These are phyloP conservation scores for Debaryomycetaceae sp. DNA, from an alignment of 1,139 yeast species.

Conservation along the genomic window DNA sequence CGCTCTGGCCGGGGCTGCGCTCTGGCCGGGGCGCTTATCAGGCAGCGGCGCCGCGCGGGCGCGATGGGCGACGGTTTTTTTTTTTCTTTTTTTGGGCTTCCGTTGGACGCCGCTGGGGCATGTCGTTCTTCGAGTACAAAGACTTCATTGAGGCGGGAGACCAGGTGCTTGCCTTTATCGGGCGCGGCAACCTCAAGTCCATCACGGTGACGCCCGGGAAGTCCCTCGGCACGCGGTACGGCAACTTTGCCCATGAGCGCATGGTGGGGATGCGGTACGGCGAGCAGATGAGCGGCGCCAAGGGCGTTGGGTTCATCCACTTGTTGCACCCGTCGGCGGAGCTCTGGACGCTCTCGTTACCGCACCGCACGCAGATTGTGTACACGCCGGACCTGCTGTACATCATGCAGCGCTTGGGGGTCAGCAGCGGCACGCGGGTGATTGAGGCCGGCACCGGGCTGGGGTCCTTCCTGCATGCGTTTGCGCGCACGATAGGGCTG, in stretches of 20 bases:
- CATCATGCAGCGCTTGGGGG: conserved; percentile 74
- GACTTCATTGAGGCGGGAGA: conserved; percentile 75
- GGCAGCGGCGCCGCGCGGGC: too few relatives aligned
- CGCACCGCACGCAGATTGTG: conserved; percentile 97
- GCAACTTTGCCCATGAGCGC: conserved; percentile 73
- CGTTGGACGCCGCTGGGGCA: conserved; percentile 10
- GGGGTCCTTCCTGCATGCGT: conserved; percentile 91
- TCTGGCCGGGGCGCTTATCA: too few relatives aligned
- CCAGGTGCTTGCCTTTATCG: conserved; percentile 78
- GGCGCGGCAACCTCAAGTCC: conserved; percentile 77
- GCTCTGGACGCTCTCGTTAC: conserved; percentile 89
- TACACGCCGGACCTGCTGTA: conserved; percentile 94
- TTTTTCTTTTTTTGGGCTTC: too few relatives aligned
- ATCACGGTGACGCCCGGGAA: conserved; percentile 57
- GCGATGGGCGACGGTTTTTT: too few relatives aligned
- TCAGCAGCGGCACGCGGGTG: conserved; percentile 70
- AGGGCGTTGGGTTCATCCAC: conserved; percentile 84
- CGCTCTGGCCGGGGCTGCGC: too few relatives aligned
- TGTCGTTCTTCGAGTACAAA: conserved; percentile 50
- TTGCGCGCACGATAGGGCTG: conserved; percentile 70
- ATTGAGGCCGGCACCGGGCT: conserved; percentile 99
- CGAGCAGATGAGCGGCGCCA: conserved; percentile 74
- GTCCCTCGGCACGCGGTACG: conserved; percentile 77
- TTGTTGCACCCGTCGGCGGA: conserved; percentile 91
- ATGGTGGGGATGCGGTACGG: conserved; percentile 87